phyloP scores from a whole-genome alignment of 73 alveolate species.

The Tetrahymena malaccensis region DNA sequence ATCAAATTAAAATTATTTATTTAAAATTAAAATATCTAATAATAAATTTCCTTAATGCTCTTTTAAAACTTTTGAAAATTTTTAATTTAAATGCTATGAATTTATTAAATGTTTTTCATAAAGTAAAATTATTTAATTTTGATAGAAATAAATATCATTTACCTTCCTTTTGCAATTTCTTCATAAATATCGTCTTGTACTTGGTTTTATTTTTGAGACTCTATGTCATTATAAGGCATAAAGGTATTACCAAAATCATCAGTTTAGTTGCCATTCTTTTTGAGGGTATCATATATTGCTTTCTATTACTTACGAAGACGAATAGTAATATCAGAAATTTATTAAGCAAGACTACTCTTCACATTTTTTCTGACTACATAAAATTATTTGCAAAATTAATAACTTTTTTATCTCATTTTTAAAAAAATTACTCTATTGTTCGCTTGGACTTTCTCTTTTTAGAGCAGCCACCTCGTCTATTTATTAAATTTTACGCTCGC shows the following conservation, averaged over 20 bases:
- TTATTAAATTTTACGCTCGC: background rate
- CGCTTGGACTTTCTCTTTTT: background rate
- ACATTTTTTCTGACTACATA: background rate
- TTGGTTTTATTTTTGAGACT: background rate
- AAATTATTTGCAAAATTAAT: background rate
- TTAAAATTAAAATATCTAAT: no score
- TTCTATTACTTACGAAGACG: background rate
- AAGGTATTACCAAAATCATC: background rate
- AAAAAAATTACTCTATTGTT: background rate
- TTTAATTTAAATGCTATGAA: no score
- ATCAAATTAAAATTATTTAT: no score
- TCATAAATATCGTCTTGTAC: background rate
- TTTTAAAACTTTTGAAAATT: no score
- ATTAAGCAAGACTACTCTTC: background rate
- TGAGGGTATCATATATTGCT: background rate
- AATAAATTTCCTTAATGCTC: no score
- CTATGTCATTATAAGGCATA: background rate
- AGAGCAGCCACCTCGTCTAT: background rate
- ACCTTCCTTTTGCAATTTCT: background rate
- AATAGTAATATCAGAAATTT: background rate
- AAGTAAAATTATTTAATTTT: no score
- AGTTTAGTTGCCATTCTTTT: background rate
- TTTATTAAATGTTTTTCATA: no score
- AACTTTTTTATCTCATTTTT: background rate
- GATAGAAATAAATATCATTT: background rate